Conservation (phyloP, 495 filamentous ascomycete species). For the Aspergillus panamensis region DNA sequence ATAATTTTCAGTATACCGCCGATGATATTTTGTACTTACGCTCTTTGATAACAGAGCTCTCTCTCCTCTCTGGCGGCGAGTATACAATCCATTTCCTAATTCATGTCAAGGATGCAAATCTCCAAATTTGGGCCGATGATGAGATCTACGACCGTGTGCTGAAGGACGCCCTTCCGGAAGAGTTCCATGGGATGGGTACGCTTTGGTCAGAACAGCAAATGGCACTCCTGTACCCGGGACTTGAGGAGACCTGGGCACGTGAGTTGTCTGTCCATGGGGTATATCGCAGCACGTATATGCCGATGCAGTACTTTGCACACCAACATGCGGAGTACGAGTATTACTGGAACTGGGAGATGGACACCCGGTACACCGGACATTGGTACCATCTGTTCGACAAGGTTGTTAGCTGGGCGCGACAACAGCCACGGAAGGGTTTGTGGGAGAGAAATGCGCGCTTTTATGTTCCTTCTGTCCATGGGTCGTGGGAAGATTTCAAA, state of each 20-base stretch:
- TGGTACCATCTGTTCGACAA: conserved; percentile 86
- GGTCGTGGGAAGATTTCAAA: conserved; percentile 86
- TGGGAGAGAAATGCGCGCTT: conserved; percentile 94
- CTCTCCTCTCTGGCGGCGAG: conserved; percentile 59
- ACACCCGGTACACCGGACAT: conserved; percentile 93
- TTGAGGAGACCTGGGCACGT: conserved; percentile 68
- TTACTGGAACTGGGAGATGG: conserved; percentile 99
- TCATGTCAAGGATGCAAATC: conserved; percentile 62
- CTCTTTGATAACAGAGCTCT: conserved; percentile 59
- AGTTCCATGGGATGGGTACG: conserved; percentile 84
- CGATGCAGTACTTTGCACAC: conserved; percentile 87
- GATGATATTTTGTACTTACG: conserved; percentile 55
- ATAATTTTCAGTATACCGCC: conserved; percentile 51
- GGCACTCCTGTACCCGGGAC: conserved; percentile 76
- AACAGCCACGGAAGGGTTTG: conserved; percentile 83
- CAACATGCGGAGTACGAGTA: conserved; percentile 91
- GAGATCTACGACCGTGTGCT: conserved; percentile 62
- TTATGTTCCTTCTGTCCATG: conserved; percentile 86
- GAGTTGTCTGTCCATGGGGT: conserved; percentile 82
- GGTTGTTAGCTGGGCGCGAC: conserved; percentile 67
- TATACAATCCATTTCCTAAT: conserved; percentile 62
- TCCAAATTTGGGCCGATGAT: conserved; percentile 64
- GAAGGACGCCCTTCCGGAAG: conserved; percentile 67
- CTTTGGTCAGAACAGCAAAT: conserved; percentile 94
- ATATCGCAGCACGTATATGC: conserved; percentile 89